Percentiles rank a stretch among this genome's conserved stretches.
phyloP scores from a whole-genome alignment of 305 asterid species.

The Solanum hybrid region DNA sequence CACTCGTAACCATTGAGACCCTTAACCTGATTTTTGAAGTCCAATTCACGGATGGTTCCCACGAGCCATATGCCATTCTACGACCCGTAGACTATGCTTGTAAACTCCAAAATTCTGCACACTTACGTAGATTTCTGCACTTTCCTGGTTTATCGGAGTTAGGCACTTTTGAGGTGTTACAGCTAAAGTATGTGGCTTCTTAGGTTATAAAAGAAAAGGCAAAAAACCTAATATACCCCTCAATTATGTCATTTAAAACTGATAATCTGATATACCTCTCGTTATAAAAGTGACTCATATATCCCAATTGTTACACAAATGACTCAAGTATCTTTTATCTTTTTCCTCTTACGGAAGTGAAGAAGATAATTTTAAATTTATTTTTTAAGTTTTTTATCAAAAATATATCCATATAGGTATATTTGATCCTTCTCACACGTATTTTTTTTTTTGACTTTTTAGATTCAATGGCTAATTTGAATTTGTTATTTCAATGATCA shows the following conservation, averaged over 20 bases:
- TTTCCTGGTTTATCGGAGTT: not conserved
- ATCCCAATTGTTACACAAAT: not conserved
- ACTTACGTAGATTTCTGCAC: not conserved
- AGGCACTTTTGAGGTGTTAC: not conserved
- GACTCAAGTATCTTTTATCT: not conserved
- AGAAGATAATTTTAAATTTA: not conserved
- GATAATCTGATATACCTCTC: not conserved
- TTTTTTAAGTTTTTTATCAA: not conserved
- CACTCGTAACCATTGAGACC: not conserved
- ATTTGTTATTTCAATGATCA: not conserved
- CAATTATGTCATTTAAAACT: not conserved
- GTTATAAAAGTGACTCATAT: not conserved
- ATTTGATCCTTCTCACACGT: not conserved
- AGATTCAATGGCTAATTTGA: not conserved
- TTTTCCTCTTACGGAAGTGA: not conserved
- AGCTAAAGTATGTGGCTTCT: not conserved
- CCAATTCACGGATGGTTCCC: not conserved
- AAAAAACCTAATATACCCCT: not conserved
- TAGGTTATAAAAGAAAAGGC: not conserved
- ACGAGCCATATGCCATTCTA: not conserved
- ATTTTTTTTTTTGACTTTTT: not conserved
- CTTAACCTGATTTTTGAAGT: not conserved
- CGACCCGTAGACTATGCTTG: not conserved
- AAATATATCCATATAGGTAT: not conserved
- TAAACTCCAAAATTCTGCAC: not conserved